These are phyloP conservation scores for Nyctanthes arbortristis DNA, from an alignment of 257 asterid genomes.

Conservation along the genomic window DNA sequence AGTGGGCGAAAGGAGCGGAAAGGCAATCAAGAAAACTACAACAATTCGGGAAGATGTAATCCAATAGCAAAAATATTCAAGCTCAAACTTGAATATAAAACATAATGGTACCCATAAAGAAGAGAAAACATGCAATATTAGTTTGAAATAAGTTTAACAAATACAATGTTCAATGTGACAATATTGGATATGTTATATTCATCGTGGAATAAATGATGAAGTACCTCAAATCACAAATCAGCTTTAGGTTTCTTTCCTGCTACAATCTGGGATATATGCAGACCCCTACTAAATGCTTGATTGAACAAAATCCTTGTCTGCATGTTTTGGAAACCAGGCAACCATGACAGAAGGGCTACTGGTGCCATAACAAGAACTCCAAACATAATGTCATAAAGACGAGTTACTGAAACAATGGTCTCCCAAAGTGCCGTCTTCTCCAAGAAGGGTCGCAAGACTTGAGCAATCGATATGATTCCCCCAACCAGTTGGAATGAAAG, in stretches of 20 bases:
- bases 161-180: too few relatives aligned
- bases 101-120: too few relatives aligned
- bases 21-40: too few relatives aligned
- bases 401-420: slow-evolving; percentile 84
- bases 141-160: too few relatives aligned
- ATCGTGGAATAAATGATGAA: too few relatives aligned
- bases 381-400: slow-evolving; percentile 78
- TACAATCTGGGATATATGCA: slow-evolving; percentile 85
- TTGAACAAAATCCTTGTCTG: slow-evolving; percentile 86
- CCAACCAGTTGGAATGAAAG: slow-evolving; percentile 97
- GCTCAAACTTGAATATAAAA: too few relatives aligned
- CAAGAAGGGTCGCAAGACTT: slow-evolving; percentile 83
- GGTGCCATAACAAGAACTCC: slow-evolving; percentile 91
- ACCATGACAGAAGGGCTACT: slow-evolving; percentile 81
- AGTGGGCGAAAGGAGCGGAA: too few relatives aligned
- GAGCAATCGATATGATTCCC: slow-evolving; percentile 86
- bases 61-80: too few relatives aligned
- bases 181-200: too few relatives aligned
- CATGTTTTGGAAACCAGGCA: slow-evolving; percentile 94
- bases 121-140: too few relatives aligned
- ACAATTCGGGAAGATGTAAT: too few relatives aligned
- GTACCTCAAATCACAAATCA: slow-evolving; percentile 48
- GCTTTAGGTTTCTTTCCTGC: slow-evolving; percentile 63
- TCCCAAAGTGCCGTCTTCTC: slow-evolving; percentile 82
- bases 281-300: slow-evolving; percentile 93